phyloP scores from a whole-genome alignment of 306 rosid species.

The Comarum palustre region DNA sequence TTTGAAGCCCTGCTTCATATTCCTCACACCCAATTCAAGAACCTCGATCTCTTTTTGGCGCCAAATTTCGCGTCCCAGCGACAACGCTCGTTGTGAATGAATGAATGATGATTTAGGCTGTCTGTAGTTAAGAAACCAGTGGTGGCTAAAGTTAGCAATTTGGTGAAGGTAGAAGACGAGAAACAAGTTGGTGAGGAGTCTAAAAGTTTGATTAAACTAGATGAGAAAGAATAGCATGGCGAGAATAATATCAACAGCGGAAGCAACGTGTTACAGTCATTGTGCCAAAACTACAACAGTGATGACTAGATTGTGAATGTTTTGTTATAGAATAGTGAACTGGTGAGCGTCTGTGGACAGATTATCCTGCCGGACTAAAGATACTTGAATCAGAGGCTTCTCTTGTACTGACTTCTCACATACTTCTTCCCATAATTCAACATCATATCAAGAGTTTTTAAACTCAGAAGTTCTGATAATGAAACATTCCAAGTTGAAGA shows the following conservation, averaged over 20 bases:
- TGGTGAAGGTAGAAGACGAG: slow-evolving; percentile 30
- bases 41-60: slow-evolving; percentile 8
- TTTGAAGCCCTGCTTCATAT: slow-evolving; percentile 25
- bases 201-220: slow-evolving; percentile 8
- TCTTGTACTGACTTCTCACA: background rate
- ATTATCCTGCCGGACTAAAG: too few relatives aligned
- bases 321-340: too few relatives aligned
- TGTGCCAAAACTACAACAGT: slow-evolving; percentile 55
- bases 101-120: slow-evolving; percentile 27
- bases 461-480: background rate
- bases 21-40: slow-evolving; percentile 32
- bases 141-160: slow-evolving; percentile 14
- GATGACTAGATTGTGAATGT: background rate
- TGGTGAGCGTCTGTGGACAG: too few relatives aligned
- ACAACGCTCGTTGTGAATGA: too few relatives aligned
- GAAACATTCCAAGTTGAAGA: background rate
- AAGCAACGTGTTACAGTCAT: slow-evolving; percentile 32
- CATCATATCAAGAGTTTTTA: background rate
- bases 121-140: slow-evolving; percentile 46
- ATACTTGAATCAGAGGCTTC: too few relatives aligned
- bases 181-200: slow-evolving; percentile 26
- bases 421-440: background rate
- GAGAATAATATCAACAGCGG: slow-evolving; percentile 17
- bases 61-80: too few relatives aligned
- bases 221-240: slow-evolving; percentile 26